Evolutionary conservation across 2,329 filamentous ascomycete species (phyloP), one percentile per base, ranked within the genome.

Genomic region (Talaromyces sp.): DNA sequence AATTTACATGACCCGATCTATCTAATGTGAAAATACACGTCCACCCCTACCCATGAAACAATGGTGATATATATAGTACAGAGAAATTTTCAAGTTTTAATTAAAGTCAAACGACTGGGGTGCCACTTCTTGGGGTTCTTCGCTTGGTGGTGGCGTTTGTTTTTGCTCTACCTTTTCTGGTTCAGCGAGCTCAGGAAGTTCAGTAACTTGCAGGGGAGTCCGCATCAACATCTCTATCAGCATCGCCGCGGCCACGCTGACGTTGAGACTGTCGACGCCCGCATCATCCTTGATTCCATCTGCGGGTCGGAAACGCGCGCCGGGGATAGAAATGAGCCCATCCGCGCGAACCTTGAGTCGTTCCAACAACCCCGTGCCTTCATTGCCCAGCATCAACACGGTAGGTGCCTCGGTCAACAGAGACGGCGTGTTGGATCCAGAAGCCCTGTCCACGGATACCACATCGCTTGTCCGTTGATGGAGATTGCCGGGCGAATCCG

Each of bases 241-340:
- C 54, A 97, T 77, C 0, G 86, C 91, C 7, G 90, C 86, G 1
- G 94, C 93, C 21, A 96, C 92, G 70, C 90, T 91, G 43, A 97
- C 94, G 71, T 99, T 97, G 72, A 99, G 77, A 73, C 92, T 96
- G 74, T 97, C 93, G 2, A 99, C 86, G 1, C 82, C 71, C 65
- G 86, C 72, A 4, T 70, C 70, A 64, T 78, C 75, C 11, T 66
- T 62, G 10, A 70, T 64, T 1, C 70, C 70, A 10, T 70, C 54
- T 4, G 68, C 63, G 69, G 83, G 71, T 68, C 79, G 63, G 70
- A 77, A 48, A 74, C 81, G 65, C 65, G 76, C 73, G 73, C 83
- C 72, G 72, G 83, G 65, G 58, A 99, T 90, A 7, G 87, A 81
- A 17, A 88, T 78, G 27, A 80, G 78, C 21, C 77, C 77, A 69